Evolutionary conservation across 345 rosid species (phyloP), one percentile per base, ranked within the genome.

Genomic region (Passiflora organensis): DNA sequence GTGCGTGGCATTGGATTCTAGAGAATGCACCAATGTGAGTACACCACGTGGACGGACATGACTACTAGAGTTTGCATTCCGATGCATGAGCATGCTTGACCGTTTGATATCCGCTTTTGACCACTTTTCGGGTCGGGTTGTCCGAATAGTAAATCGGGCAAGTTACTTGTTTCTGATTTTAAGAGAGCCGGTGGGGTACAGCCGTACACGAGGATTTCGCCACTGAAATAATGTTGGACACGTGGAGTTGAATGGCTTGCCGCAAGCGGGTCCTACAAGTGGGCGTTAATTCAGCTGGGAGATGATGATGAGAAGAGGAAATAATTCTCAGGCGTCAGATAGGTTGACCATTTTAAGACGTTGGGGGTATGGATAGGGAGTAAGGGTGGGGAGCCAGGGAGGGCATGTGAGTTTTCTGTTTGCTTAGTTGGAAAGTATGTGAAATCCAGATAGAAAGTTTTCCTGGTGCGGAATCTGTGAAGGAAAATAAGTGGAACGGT

Each of bases 1-100:
- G 0, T 11, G 43, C 1, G 71, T 36, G 38, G 54, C 86, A 78
- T 86, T 73, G 95, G 89, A 84, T 84, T 80, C 91, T 85, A 81
- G 89, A 67, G 28, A 6, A n/a, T 44, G 1, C 11, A 4, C 83
- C 71, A 68, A 63, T 75, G 20, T 49, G 4, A 15, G 1, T 0
- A 0, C 2, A 32, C 79, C 91, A 86, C 89, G 96, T 80, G 84
- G 77, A 34, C 4, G 14, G 16, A 55, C 6, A 16, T 59, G 2
- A 66, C 36, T 70, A 55, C 25, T 53, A 51, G 24, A 53, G 46
- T 58, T 48, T n/a, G 73, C 54, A 61, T 62, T 58, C 71, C 90
- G 54, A 76, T 72, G 81, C 78, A 8, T 5, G 10, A 44, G 57
- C 62, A 51, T 21, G 68, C 74, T 79, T 75, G 82, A 80, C 86